Conservation (phyloP, 1,284 basidiomycete genomes). For the Heterobasidion parviporum region DNA sequence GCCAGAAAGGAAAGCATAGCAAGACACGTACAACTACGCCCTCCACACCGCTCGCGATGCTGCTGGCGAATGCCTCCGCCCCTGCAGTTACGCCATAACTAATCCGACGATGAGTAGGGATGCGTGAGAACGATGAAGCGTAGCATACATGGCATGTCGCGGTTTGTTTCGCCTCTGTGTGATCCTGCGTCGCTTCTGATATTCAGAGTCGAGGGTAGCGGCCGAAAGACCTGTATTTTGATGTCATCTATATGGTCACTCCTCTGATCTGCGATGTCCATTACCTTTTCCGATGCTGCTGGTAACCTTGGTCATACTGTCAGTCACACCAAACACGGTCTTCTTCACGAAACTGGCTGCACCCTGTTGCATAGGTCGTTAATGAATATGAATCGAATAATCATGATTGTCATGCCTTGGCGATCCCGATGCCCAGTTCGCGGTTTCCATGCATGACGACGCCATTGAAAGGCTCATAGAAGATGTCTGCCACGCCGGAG, state of each 20-base stretch:
- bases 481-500: constrained; percentile 97
- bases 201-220: constrained; percentile 94
- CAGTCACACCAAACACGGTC: constrained; percentile 94
- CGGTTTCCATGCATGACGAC: constrained; percentile 96
- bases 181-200: constrained; percentile 85
- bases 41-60: constrained; percentile 92
- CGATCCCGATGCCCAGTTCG: constrained; percentile 95
- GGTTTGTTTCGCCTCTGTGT: constrained; percentile 90
- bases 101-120: neutral
- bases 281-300: constrained; percentile 94
- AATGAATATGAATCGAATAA: neutral
- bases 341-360: constrained; percentile 99
- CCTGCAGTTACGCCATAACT: constrained; percentile 93
- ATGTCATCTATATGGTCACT: constrained; percentile 1
- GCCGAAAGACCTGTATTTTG: constrained; percentile 72
- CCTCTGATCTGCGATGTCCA: no score
- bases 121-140: neutral
- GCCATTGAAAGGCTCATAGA: constrained; percentile 98
- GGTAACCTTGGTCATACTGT: constrained; percentile 96
- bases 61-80: constrained; percentile 89
- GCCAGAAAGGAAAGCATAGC: neutral
- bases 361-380: constrained; percentile 42
- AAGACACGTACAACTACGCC: constrained; percentile 73
- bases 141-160: constrained; percentile 82
- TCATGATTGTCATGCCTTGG: constrained; percentile 54